phyloP scores from a whole-genome alignment of 495 filamentous ascomycete species.

The Echria macrotheca region DNA sequence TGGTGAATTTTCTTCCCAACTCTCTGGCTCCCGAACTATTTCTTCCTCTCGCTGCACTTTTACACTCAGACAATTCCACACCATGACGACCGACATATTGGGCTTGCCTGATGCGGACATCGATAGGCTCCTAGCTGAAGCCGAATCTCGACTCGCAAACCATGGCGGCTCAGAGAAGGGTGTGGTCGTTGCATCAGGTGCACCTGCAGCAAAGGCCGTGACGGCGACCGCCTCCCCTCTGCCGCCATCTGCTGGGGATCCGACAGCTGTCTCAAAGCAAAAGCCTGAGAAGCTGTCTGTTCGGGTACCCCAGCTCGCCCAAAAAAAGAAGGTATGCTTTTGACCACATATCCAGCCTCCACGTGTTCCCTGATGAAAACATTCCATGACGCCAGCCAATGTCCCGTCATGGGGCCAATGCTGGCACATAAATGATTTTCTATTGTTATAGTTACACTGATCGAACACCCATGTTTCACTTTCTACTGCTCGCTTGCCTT shows the following conservation, averaged over 20 bases:
- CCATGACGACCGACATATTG: slow-evolving; percentile 17
- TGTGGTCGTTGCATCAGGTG: slow-evolving; percentile 7
- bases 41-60: neutral
- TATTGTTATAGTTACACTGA: slow-evolving; percentile 99
- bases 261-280: slow-evolving; percentile 15
- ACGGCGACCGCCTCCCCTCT: slow-evolving; percentile 10
- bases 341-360: neutral
- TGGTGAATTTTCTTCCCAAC: slow-evolving; percentile 11
- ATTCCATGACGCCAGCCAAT: slow-evolving; percentile 38
- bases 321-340: slow-evolving; percentile 37
- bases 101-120: slow-evolving; percentile 27
- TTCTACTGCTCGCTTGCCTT: too few species aligned
- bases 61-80: too few species aligned
- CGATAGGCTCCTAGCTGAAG: slow-evolving; percentile 27
- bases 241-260: slow-evolving; percentile 20
- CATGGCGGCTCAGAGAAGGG: slow-evolving; percentile 11
- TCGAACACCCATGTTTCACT: slow-evolving; percentile 11
- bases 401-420: slow-evolving; percentile 41
- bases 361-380: slow-evolving; percentile 34
- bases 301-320: slow-evolving; percentile 35
- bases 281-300: slow-evolving; percentile 34
- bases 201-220: slow-evolving; percentile 7
- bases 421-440: slow-evolving; percentile 57
- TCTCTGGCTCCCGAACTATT: neutral
- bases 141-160: slow-evolving; percentile 26